Evolutionary conservation across 768 basidiomycete genomes (phyloP), one percentile per base, ranked within the genome.

Genomic region (Phaffia tasmanica): DNA sequence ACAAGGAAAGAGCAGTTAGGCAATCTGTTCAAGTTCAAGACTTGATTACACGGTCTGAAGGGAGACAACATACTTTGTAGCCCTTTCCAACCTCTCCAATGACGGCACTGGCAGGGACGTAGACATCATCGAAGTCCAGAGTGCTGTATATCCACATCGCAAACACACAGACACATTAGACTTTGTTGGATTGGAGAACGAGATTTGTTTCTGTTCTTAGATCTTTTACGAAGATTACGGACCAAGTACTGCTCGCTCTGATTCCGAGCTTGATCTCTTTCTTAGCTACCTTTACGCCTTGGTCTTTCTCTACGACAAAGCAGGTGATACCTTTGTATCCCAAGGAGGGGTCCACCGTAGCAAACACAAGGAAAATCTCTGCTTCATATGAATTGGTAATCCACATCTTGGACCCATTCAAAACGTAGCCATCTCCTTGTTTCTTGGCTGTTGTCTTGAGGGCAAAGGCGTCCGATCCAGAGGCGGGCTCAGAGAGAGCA

Each of bases 381-480:
- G 90, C 91, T 77, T 93, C 90, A 67, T 84, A 82, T 0, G 91
- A 93, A 77, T 97, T 97, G 29, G 92, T 94, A 68, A 97, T 95
- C 92, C 92, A 95, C 92, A 94, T 93, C 80, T 99, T 99, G 64
- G 89, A 89, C n/a, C 95, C 95, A 71, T 91, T 93, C 62, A 99
- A 75, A 35, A 91, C 79, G 83, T 86, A 98, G 21, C 89, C 91
- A 56, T 89, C 76, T 30, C 74, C 73, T 55, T 75, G 86, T 76
- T 87, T 88, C 75, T 81, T 86, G 19, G 95, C 94, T 15, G 88
- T 87, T 1, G 95, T 92, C 75, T 94, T 89, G 46, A 99, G 80
- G 0, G 94, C 92, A 75, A 99, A 99, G 0, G 95, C 95, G 74
- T 99, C 95, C 6, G 92, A 95, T 1, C 95, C 95, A 11, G 92